Percentiles rank a stretch among this genome's conserved stretches.
Conservation (phyloP, 108 stramenopile genomes). For the Schizochytrium sp. region DNA sequence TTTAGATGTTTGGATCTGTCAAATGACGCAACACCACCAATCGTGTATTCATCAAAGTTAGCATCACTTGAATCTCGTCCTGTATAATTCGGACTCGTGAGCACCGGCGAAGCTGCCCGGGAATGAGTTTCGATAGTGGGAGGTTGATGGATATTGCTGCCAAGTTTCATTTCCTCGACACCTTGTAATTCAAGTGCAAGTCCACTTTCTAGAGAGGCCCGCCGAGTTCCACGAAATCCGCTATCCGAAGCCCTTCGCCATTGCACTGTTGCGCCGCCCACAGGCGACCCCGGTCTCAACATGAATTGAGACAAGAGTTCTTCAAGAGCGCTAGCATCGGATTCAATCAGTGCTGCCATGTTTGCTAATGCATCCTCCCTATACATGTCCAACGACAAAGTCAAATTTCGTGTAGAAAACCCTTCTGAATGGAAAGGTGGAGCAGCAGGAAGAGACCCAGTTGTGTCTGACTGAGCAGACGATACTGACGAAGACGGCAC, state of each 20-base stretch:
- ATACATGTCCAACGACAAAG: not conserved
- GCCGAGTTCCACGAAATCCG: too few species aligned
- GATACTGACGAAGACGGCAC: not conserved
- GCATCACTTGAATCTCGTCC: too few species aligned
- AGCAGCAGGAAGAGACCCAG: too few species aligned
- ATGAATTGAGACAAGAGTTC: not conserved
- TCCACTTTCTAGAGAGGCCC: too few species aligned
- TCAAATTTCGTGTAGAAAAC: not conserved
- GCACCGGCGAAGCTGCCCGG: not conserved
- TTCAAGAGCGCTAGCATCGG: not conserved
- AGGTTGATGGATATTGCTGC: too few species aligned
- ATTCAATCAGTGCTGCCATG: not conserved
- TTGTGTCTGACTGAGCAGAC: too few species aligned
- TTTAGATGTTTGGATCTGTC: not conserved
- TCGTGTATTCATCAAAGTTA: not conserved
- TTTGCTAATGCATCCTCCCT: not conserved
- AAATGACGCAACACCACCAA: slow-evolving; percentile 18
- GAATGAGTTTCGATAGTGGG: not conserved
- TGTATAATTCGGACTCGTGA: not conserved
- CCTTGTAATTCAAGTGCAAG: too few species aligned
- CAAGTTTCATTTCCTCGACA: too few species aligned
- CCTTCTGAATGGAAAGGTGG: not conserved
- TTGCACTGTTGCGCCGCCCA: not conserved
- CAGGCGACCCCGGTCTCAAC: slow-evolving; percentile 1
- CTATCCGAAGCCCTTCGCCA: too few species aligned